Base-by-base conservation (phyloP, 2,329 filamentous ascomycete genomes). In the Penicillium sp. region DNA sequence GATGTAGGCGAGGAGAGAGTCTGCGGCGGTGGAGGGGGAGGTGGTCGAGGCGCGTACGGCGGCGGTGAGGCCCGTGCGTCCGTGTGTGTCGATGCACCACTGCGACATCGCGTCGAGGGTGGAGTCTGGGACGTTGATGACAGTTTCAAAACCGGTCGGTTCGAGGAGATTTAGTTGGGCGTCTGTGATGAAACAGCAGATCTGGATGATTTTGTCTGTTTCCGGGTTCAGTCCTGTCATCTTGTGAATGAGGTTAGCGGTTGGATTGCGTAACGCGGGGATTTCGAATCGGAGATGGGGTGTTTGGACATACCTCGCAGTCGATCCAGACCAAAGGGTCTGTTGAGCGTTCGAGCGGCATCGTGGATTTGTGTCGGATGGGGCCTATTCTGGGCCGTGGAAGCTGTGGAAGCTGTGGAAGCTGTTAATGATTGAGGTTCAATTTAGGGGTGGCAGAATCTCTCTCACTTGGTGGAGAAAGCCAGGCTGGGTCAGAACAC, bases 101-200 rank as follows among this genome's bases (percentile, higher is more conserved):
- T 88, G 86, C 64, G 89, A 90, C 87, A 99, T 97, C 67, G 79
- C 74, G 67, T 88, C 86, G 65, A 97, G 84, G 40, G 84, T 82
- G 51, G 84, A 79, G 66, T 86, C 80, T 0, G 85, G 80, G 66
- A 90, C 89, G 71, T 93, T 88, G 55, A 99, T 83, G 43, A 93
- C 80, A 28, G 83, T 84, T 68, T 95, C 90, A 80, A 89, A 96
- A 63, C 93, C 93, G 31, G 81, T 73, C 25, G 85, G 78, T 57
- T 96, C 91, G 26, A 96, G 75, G 33, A 95, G 73, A 55, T 89
- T 83, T 19, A 99, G 83, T 58, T 91, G 80, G 50, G 85, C 83
- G 63, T 92, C 89, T 8, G 94, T 99, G 70, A 99, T 84, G 74
- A 95, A 88, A 77, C 92, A 97, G 74, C 88, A 93, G 55, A 97